These are phyloP conservation scores for Aspergillus ibericus DNA, from an alignment of 2,329 filamentous ascomycete genomes.

Conservation along the genomic window DNA sequence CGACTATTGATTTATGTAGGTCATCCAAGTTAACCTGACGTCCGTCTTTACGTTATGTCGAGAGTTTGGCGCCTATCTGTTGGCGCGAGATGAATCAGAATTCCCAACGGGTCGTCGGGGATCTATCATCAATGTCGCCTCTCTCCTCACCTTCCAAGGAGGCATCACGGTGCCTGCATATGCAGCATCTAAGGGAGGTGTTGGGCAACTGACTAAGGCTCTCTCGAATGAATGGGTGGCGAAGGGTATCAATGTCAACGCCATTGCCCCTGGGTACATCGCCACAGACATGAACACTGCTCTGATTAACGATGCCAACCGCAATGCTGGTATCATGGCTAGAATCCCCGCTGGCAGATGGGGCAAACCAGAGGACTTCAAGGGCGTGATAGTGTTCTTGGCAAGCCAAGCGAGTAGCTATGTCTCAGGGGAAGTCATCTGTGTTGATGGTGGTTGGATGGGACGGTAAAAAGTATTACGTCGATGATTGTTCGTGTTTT, in stretches of 20 bases:
- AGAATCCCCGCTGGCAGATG: slow-evolving; percentile 81
- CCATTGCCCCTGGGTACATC: slow-evolving; percentile 85
- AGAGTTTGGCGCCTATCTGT: slow-evolving; percentile 37
- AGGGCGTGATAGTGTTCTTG: slow-evolving; percentile 75
- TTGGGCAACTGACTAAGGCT: slow-evolving; percentile 81
- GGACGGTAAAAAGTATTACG: slow-evolving; percentile 57
- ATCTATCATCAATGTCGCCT: slow-evolving; percentile 78
- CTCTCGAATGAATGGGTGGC: slow-evolving; percentile 82
- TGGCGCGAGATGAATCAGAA: slow-evolving; percentile 30
- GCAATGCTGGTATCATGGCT: slow-evolving; percentile 70
- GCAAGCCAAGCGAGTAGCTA: slow-evolving; percentile 73
- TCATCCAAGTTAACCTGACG: slow-evolving; percentile 73
- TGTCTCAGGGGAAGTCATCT: slow-evolving; percentile 76
- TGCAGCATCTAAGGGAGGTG: slow-evolving; percentile 79
- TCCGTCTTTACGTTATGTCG: slow-evolving; percentile 29
- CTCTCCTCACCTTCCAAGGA: slow-evolving; percentile 79
- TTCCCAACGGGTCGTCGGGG: slow-evolving; percentile 31
- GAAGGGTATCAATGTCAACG: slow-evolving; percentile 81
- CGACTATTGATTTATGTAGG: slow-evolving; percentile 39
- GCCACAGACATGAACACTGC: slow-evolving; percentile 89
- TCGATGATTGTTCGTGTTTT: not conserved
- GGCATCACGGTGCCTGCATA: slow-evolving; percentile 88
- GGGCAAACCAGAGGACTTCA: slow-evolving; percentile 83
- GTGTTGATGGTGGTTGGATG: slow-evolving; percentile 93
- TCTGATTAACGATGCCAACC: slow-evolving; percentile 67